Percentiles rank a stretch among this genome's conserved stretches.
phyloP scores from a whole-genome alignment of 768 basidiomycete species.

The Gloeostereum incarnatum region DNA sequence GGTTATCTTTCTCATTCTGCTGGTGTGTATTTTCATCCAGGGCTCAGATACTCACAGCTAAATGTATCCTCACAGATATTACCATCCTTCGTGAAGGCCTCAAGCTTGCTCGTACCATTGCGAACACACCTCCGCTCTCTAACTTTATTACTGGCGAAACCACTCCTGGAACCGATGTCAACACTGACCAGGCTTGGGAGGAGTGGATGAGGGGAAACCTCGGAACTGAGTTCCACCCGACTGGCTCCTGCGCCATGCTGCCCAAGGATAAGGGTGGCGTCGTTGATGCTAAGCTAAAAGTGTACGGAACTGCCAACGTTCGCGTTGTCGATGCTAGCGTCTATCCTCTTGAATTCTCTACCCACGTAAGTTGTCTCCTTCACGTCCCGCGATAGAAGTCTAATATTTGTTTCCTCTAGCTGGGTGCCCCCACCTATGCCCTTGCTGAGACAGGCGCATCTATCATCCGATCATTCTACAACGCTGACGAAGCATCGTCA shows the following conservation, averaged over 20 bases:
- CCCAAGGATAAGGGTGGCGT: constrained; percentile 27
- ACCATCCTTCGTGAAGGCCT: constrained; percentile 32
- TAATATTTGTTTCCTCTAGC: constrained; percentile 4
- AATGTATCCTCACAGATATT: constrained; percentile 14
- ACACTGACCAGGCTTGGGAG: constrained; percentile 45
- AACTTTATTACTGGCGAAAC: constrained; percentile 16
- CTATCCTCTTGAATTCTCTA: constrained; percentile 31
- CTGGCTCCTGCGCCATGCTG: constrained; percentile 38
- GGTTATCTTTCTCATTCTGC: constrained; percentile 35
- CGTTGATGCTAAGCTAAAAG: constrained; percentile 32
- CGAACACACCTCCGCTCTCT: constrained; percentile 31
- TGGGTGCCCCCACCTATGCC: constrained; percentile 14
- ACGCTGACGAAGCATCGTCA: no score
- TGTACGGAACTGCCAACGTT: constrained; percentile 39
- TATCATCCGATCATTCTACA: constrained; percentile 19
- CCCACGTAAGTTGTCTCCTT: constrained; percentile 12
- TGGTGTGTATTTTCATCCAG: constrained; percentile 11
- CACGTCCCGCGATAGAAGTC: constrained; percentile 7
- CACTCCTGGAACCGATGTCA: constrained; percentile 37
- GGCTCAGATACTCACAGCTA: background rate
- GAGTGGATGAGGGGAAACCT: constrained; percentile 33
- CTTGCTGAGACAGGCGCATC: constrained; percentile 29
- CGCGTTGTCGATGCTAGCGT: constrained; percentile 44
- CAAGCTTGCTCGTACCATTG: constrained; percentile 37
- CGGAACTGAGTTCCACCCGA: constrained; percentile 28